Evolutionary conservation across 78 protist species (phyloP).

Genomic region (Dictyostelium purpureum): DNA sequence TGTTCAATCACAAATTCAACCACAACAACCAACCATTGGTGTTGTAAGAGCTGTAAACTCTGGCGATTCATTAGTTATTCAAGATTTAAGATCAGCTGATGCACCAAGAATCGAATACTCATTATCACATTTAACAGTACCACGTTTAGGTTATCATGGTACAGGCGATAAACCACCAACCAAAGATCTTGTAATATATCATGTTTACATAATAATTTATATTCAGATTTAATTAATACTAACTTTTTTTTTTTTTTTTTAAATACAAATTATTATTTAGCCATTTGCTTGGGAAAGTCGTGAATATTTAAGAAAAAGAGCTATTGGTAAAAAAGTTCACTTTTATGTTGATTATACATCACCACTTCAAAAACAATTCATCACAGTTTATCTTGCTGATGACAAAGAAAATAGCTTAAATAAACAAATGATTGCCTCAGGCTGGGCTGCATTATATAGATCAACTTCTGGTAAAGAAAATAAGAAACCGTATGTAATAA

Average conservation of each 20-base stretch:
- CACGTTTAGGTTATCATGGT: slow-evolving; percentile 67
- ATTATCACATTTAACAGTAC: slow-evolving; percentile 54
- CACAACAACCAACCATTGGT: slow-evolving; percentile 50
- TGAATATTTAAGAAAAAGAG: slow-evolving; percentile 62
- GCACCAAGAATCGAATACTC: slow-evolving; percentile 13
- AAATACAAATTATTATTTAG: neutral
- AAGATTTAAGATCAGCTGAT: slow-evolving; percentile 20
- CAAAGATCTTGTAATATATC: slow-evolving; percentile 27
- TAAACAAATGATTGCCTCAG: slow-evolving; percentile 50
- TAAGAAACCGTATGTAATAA: slow-evolving; percentile 66
- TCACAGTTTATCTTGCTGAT: slow-evolving; percentile 38
- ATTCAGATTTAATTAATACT: too few relatives aligned
- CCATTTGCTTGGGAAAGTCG: slow-evolving; percentile 80
- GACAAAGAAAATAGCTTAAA: slow-evolving; percentile 54
- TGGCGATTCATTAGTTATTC: slow-evolving; percentile 68
- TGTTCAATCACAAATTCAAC: slow-evolving; percentile 46
- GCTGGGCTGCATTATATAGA: slow-evolving; percentile 52
- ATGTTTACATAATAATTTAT: neutral
- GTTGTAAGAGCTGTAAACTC: slow-evolving; percentile 71
- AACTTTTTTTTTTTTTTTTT: neutral
- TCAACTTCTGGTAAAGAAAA: slow-evolving; percentile 56
- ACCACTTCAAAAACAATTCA: slow-evolving; percentile 25
- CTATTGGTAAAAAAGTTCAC: slow-evolving; percentile 71
- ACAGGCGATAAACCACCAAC: slow-evolving; percentile 36
- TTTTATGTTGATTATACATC: slow-evolving; percentile 45